Evolutionary conservation across 2,329 filamentous ascomycete genomes (phyloP), one percentile per base, ranked within the genome.

Genomic region (Colletotrichum limetticola): DNA sequence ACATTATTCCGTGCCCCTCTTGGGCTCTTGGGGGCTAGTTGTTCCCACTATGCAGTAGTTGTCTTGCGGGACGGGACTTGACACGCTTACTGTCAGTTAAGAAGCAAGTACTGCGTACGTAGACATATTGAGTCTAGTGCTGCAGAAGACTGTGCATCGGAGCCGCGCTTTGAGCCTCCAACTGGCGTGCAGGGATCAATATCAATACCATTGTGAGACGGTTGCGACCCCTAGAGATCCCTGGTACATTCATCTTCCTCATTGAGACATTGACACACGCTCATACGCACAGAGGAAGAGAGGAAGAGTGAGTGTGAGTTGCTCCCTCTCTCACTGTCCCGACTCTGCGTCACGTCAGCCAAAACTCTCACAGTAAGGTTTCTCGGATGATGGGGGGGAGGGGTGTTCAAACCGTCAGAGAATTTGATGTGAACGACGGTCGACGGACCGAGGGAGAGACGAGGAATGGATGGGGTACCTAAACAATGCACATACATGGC

Each of bases 131-230:
- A 28, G 12, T 56, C 26, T 57, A 30, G 55, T 57, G 19, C 26
- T 57, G 28, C 14, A 26, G 16, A 11, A 4, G 42, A 49, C 42
- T 49, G 42, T 49, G 24, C 60, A 53, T 11, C 42, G 28, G 60
- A 53, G 60, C 60, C 28, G 70, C 70, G 70, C 66, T 72, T 72
- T 70, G 66, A 72, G 70, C 70, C 70, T 70, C 66, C 60, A 56
- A 26, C 60, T 72, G 70, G 66, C 66, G 66, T 72, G 60, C 70
- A 72, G 66, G 66, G 70, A 72, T 70, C 66, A 66, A 72, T 65
- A 72, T 70, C 66, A 66, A 72, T 65, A 60, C 66, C 55, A 70
- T 65, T 72, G 70, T 70, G 70, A 72, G 70, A 72, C 70, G 66
- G 60, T 22, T 22, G 26, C 46, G 66, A 37, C 60, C 66, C 70